Evolutionary conservation across 2,329 filamentous ascomycete species (phyloP).

Genomic region (Cordyceps fumosorosea): DNA sequence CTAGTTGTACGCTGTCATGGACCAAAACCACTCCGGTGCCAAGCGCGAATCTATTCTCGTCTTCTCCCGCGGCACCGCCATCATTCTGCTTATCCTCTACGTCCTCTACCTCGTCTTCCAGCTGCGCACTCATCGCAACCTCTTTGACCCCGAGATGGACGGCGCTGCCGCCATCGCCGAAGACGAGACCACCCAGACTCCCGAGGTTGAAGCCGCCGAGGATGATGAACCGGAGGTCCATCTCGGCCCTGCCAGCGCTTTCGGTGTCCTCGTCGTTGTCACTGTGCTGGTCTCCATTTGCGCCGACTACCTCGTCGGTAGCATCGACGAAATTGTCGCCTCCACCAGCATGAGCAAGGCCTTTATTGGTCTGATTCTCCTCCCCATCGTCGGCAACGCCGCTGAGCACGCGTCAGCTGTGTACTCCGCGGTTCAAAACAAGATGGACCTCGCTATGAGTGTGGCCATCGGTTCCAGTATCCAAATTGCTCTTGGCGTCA

Average conservation of each 20-base stretch:
- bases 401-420: constrained; percentile 78
- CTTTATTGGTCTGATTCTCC: constrained; percentile 73
- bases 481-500: constrained; percentile 77
- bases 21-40: constrained; percentile 35
- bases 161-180: constrained; percentile 33
- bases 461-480: constrained; percentile 78
- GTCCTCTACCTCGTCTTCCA: constrained; percentile 74
- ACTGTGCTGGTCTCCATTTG: constrained; percentile 67
- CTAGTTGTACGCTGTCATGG: constrained; percentile 60
- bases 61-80: constrained; percentile 67
- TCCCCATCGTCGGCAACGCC: constrained; percentile 74
- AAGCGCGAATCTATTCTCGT: constrained; percentile 55
- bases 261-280: constrained; percentile 58
- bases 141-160: constrained; percentile 50
- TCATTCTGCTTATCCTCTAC: constrained; percentile 70
- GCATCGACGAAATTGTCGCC: constrained; percentile 65
- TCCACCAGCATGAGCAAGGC: constrained; percentile 68
- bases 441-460: constrained; percentile 67
- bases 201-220: constrained; percentile 31
- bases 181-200: constrained; percentile 33
- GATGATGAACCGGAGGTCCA: constrained; percentile 31
- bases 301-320: constrained; percentile 71
- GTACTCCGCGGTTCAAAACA: constrained; percentile 71
- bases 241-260: constrained; percentile 58
- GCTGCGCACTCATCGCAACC: constrained; percentile 63